phyloP scores from a whole-genome alignment of 108 stramenopile species.

The Pseudonitzschia multistriata region DNA sequence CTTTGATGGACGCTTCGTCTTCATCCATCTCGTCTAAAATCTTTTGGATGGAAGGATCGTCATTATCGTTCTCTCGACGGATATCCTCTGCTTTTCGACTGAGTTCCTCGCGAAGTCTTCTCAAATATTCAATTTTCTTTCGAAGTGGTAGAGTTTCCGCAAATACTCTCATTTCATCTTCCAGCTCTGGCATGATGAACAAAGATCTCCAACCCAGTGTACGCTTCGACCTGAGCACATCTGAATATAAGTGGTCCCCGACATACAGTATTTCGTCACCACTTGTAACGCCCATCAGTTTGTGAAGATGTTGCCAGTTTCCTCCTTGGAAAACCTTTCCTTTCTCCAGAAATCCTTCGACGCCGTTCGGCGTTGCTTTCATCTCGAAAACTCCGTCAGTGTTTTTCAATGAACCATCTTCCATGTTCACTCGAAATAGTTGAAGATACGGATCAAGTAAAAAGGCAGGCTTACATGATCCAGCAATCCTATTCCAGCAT shows the following conservation, averaged over 20 bases:
- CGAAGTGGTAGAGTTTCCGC: slow-evolving; percentile 38
- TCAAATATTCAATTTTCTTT: slow-evolving; percentile 52
- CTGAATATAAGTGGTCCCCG: slow-evolving; percentile 95
- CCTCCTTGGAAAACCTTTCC: slow-evolving; percentile 95
- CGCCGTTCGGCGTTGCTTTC: slow-evolving; percentile 71
- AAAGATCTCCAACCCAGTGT: slow-evolving; percentile 95
- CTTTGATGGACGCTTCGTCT: slow-evolving; percentile 70
- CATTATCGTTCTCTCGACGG: slow-evolving; percentile 30
- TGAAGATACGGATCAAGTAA: slow-evolving; percentile 86
- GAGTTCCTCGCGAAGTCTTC: slow-evolving; percentile 69
- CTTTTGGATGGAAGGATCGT: slow-evolving; percentile 31
- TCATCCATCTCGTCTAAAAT: slow-evolving; percentile 60
- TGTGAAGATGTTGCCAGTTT: slow-evolving; percentile 90
- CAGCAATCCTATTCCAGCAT: slow-evolving; percentile 55
- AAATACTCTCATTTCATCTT: slow-evolving; percentile 79
- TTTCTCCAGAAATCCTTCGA: slow-evolving; percentile 70
- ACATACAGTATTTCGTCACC: slow-evolving; percentile 96
- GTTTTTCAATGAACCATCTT: slow-evolving; percentile 78
- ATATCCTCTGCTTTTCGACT: slow-evolving; percentile 44
- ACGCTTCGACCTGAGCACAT: slow-evolving; percentile 89
- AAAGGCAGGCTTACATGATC: slow-evolving; percentile 88
- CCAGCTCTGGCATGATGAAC: slow-evolving; percentile 88
- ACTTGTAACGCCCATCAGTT: slow-evolving; percentile 80
- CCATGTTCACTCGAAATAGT: slow-evolving; percentile 81
- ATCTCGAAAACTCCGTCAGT: slow-evolving; percentile 92